phyloP scores from a whole-genome alignment of 1,284 basidiomycete genomes.

The Trametes hirsuta region DNA sequence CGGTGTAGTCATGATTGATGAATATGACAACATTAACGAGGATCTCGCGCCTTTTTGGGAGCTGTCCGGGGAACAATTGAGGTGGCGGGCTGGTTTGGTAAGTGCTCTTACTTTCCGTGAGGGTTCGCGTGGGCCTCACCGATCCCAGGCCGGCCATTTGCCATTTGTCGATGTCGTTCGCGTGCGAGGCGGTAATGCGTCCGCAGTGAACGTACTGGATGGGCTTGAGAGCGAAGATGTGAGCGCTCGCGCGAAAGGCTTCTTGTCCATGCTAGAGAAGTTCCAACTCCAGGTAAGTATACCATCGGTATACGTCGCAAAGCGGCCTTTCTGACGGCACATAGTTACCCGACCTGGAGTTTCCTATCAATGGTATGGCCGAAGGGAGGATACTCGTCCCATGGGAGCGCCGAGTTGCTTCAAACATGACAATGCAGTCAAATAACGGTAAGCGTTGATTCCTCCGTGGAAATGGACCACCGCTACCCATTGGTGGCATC shows the following conservation, averaged over 20 bases:
- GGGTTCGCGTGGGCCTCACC: not conserved
- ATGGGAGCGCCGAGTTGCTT: constrained; percentile 76
- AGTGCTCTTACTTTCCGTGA: constrained; percentile 24
- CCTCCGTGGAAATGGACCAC: not conserved
- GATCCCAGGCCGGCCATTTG: constrained; percentile 66
- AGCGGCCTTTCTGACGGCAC: constrained; percentile 13
- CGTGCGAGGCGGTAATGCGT: constrained; percentile 66
- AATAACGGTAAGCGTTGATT: constrained; percentile 46
- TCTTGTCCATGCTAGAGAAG: constrained; percentile 72
- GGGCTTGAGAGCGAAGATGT: constrained; percentile 68
- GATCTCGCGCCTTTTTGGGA: constrained; percentile 86
- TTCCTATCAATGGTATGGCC: constrained; percentile 89
- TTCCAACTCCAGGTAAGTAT: constrained; percentile 66
- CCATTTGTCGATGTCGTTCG: constrained; percentile 86
- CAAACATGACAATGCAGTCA: constrained; percentile 67
- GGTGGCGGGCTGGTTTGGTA: constrained; percentile 73
- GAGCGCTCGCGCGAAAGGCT: constrained; percentile 77
- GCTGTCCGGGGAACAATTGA: constrained; percentile 72
- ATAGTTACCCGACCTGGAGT: constrained; percentile 88
- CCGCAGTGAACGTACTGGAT: constrained; percentile 64
- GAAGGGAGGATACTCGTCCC: constrained; percentile 91
- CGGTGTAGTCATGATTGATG: constrained; percentile 83
- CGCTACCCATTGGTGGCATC: no score
- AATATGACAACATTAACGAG: constrained; percentile 82
- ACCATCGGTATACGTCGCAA: not conserved